These are phyloP conservation scores for Evernia prunastri DNA, from an alignment of 495 filamentous ascomycete species.

Conservation along the genomic window DNA sequence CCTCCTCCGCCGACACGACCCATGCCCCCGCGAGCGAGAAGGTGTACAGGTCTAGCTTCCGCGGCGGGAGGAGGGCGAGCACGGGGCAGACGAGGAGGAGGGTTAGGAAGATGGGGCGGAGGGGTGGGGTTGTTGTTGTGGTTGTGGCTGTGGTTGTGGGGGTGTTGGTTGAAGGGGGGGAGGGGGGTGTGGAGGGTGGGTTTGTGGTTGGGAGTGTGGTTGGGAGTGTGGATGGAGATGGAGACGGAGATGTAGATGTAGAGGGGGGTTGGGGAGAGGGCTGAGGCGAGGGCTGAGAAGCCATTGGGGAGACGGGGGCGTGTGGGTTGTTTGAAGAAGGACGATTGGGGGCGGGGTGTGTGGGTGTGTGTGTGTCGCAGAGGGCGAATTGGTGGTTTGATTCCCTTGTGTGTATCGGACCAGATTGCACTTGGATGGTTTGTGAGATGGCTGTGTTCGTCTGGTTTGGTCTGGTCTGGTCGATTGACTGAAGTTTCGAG, in stretches of 20 bases:
- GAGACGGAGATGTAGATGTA: too few species aligned
- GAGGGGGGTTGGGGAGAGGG: too few species aligned
- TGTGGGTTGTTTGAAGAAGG: not conserved
- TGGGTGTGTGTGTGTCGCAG: not conserved
- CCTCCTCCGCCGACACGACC: slow-evolving; percentile 58
- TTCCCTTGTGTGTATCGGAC: too few species aligned
- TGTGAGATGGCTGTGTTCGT: too few species aligned
- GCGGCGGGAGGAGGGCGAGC: slow-evolving; percentile 68
- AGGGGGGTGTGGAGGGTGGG: slow-evolving; percentile 4
- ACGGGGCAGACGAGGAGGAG: slow-evolving; percentile 64
- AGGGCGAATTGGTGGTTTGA: not conserved
- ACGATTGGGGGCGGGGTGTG: not conserved
- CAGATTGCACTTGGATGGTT: too few species aligned
- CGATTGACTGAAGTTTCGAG: too few species aligned
- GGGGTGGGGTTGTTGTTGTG: slow-evolving; percentile 22
- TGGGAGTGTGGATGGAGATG: too few species aligned
- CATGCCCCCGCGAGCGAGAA: slow-evolving; percentile 55
- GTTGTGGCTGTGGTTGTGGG: slow-evolving; percentile 1
- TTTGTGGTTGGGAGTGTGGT: too few species aligned
- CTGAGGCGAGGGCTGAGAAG: too few species aligned
- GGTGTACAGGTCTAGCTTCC: slow-evolving; percentile 61
- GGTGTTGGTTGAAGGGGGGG: slow-evolving; percentile 22
- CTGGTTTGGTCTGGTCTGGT: too few species aligned
- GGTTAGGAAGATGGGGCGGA: slow-evolving; percentile 45
- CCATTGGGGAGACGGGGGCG: too few species aligned